These are phyloP conservation scores for Mycena vulgaris DNA, from an alignment of 768 basidiomycete genomes.

Conservation along the genomic window DNA sequence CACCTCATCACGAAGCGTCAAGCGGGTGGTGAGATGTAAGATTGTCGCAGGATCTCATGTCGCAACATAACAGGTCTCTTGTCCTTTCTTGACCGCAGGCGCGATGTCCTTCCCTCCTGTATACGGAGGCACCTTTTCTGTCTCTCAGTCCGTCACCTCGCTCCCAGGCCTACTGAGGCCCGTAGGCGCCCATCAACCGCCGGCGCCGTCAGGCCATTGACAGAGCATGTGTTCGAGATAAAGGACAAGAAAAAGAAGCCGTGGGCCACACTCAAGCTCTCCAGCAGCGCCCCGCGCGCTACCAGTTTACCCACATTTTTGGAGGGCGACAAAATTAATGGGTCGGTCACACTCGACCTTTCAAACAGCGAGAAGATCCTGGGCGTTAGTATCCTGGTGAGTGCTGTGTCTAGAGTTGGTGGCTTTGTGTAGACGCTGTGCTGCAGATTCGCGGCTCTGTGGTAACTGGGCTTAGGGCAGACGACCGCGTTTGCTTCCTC, in stretches of 20 bases:
- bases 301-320: slow-evolving; percentile 44
- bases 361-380: slow-evolving; percentile 32
- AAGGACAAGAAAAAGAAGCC: slow-evolving; percentile 38
- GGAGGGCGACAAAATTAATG: slow-evolving; percentile 41
- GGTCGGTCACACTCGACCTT: slow-evolving; percentile 34
- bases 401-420: background rate
- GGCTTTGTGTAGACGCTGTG: background rate
- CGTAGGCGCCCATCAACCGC: slow-evolving; percentile 32
- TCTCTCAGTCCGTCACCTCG: slow-evolving; percentile 29
- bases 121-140: slow-evolving; percentile 32
- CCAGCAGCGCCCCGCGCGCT: slow-evolving; percentile 53
- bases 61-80: background rate
- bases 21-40: background rate
- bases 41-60: slow-evolving; percentile 5
- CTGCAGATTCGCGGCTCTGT: slow-evolving; percentile 31
- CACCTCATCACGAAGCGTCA: background rate
- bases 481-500: slow-evolving; percentile 27
- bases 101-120: slow-evolving; percentile 28
- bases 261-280: slow-evolving; percentile 50
- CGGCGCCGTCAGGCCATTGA: slow-evolving; percentile 24
- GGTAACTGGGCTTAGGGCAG: slow-evolving; percentile 20
- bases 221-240: slow-evolving; percentile 36
- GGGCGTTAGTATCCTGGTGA: slow-evolving; percentile 31
- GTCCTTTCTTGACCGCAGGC: slow-evolving; percentile 15
- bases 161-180: slow-evolving; percentile 34